Conservation (phyloP, 202 grass and related monocot genomes). For the Digitaria exilis region DNA sequence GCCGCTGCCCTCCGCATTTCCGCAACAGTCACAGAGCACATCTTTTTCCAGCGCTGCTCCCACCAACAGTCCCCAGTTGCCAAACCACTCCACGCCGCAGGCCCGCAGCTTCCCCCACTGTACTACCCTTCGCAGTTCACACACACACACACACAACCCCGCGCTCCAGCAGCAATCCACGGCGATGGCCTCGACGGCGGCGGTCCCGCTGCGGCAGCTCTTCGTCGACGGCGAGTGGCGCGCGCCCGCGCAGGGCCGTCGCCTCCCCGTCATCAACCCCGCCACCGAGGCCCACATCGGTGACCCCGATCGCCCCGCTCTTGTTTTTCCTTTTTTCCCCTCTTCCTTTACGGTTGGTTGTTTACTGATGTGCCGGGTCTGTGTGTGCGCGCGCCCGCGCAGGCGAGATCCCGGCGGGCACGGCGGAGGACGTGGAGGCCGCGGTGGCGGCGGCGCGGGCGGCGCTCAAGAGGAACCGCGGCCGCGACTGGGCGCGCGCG, state of each 20-base stretch:
- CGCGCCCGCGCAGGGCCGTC: slow-evolving; percentile 62
- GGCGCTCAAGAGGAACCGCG: slow-evolving; percentile 75
- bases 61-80: neutral
- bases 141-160: too few species aligned
- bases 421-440: slow-evolving; percentile 79
- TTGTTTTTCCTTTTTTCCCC: neutral
- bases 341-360: neutral
- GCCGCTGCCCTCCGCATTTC: neutral
- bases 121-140: too few species aligned
- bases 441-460: slow-evolving; percentile 79
- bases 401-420: slow-evolving; percentile 84
- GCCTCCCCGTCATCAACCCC: slow-evolving; percentile 86
- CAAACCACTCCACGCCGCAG: neutral
- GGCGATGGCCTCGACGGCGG: slow-evolving; percentile 42
- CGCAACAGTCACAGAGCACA: neutral
- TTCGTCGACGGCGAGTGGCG: slow-evolving; percentile 78
- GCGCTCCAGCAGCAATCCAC: neutral
- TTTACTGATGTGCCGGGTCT: neutral
- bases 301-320: slow-evolving; percentile 1
- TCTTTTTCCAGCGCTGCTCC: slow-evolving; percentile 14
- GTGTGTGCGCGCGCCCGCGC: slow-evolving; percentile 59
- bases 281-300: slow-evolving; percentile 77
- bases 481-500: slow-evolving; percentile 72
- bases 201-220: slow-evolving; percentile 64
- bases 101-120: neutral